Evolutionary conservation across 495 filamentous ascomycete genomes (phyloP), one percentile per base, ranked within the genome.

Genomic region (Hypoxylon fragiforme): DNA sequence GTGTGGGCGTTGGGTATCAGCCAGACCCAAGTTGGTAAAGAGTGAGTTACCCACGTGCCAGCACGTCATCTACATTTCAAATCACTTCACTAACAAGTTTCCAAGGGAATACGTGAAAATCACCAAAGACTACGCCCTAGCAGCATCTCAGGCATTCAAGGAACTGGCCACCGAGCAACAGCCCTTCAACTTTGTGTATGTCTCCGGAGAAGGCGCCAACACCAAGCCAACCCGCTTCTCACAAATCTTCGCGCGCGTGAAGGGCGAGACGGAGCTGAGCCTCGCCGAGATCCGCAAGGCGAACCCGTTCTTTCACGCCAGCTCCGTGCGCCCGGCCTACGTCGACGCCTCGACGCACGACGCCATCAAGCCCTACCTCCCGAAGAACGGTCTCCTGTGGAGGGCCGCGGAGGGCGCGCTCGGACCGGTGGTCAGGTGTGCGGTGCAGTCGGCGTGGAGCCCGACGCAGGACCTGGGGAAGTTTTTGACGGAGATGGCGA

Each of bases 1-100:
- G 83, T 91, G 0, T 91, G 87, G 87, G 87, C 87, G 7, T 67
- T 83, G 47, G 87, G 87, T 7, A 81, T 82, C 19, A 81, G 77
- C 50, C 75, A 81, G 24, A 80, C 64, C 7, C 64, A 77, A 24
- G 86, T 89, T 16, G 64, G 60, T 44, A 82, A 83, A 54, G 76
- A 81, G 85, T 87, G 66, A 37, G 79, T 70, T 43, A 2, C 43
- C 19, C 14, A 7, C n/a, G 34, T 37, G 24, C 24, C 14, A 34
- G 15, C 19, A 14, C 24, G 16, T 15, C 16, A 37, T 48, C 45
- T 9, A 12, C 3, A 19, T 19, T 16, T 47, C 20, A 28, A 20
- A 11, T 26, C 2, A 31, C 41, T 51, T 24, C 3, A 31, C 44
- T 51, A 32, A 49, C 16, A 2, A 32, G 41, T 22, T 1, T 24